Evolutionary conservation across 108 stramenopile genomes (phyloP).

Genomic region (Fistulifera pelliculosa): DNA sequence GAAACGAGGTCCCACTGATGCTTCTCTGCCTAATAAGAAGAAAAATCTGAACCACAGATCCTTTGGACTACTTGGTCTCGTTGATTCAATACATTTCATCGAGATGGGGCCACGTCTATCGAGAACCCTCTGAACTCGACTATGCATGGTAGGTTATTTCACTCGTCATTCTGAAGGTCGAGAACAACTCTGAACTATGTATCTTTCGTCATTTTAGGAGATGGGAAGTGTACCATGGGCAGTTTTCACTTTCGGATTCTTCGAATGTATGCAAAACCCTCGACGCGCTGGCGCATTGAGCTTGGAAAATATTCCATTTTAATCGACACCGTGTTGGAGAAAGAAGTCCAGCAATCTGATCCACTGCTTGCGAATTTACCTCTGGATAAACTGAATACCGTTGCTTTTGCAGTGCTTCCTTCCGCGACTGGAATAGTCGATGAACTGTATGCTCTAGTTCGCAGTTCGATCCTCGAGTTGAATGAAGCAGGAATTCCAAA

Average conservation of each 20-base stretch:
- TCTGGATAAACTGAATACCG: conserved; percentile 5
- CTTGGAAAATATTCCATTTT: conserved; percentile 58
- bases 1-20: conserved; percentile 12
- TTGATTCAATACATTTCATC: conserved; percentile 52
- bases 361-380: not conserved
- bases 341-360: not conserved
- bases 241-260: not conserved
- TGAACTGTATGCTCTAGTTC: conserved; percentile 46
- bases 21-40: not conserved
- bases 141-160: conserved; percentile 50
- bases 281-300: conserved; percentile 36
- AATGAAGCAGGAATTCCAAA: conserved; percentile 28
- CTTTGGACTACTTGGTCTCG: conserved; percentile 35
- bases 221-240: conserved; percentile 59
- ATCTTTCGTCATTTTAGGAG: conserved; percentile 24
- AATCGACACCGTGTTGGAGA: conserved; percentile 19
- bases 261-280: conserved; percentile 37
- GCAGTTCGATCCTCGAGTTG: conserved; percentile 37
- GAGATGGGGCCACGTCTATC: conserved; percentile 69
- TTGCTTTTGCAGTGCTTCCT: conserved; percentile 35
- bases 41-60: conserved; percentile 18
- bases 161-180: not conserved
- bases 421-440: conserved; percentile 49
- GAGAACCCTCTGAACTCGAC: conserved; percentile 60
- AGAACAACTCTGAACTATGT: not conserved